A percentile compares a stretch with the other conserved stretches of the same genome.
Evolutionary conservation across 768 basidiomycete species (phyloP).

Genomic region (Termitomyces sp.): DNA sequence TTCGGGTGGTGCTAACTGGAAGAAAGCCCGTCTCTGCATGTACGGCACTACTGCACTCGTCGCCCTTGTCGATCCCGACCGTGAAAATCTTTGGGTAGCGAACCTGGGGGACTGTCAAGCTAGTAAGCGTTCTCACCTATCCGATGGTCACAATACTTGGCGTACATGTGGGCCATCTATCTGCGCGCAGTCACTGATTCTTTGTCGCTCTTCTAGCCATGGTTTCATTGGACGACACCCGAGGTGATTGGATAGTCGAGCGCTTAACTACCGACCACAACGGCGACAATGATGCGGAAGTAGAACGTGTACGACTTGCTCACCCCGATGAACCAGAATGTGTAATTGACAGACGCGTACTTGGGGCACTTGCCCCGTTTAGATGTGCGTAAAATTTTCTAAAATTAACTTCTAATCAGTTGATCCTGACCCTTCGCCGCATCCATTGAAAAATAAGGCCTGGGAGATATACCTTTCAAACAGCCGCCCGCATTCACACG

Average conservation of each 20-base stretch:
- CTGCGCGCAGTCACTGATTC: neutral
- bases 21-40: slow-evolving; percentile 66
- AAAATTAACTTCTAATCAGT: slow-evolving; percentile 10
- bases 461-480: slow-evolving; percentile 70
- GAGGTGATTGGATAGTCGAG: slow-evolving; percentile 53
- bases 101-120: slow-evolving; percentile 81
- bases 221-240: slow-evolving; percentile 38
- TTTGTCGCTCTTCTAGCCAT: slow-evolving; percentile 33
- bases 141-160: neutral
- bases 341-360: slow-evolving; percentile 58
- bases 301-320: slow-evolving; percentile 54
- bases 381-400: slow-evolving; percentile 47
- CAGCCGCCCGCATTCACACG: slow-evolving; percentile 66
- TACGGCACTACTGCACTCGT: slow-evolving; percentile 76
- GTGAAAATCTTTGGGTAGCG: slow-evolving; percentile 70
- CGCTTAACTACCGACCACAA: slow-evolving; percentile 65
- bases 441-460: slow-evolving; percentile 31
- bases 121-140: slow-evolving; percentile 35
- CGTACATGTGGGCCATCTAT: slow-evolving; percentile 1
- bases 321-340: slow-evolving; percentile 72
- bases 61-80: slow-evolving; percentile 64
- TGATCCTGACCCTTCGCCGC: slow-evolving; percentile 4
- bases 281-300: slow-evolving; percentile 60
- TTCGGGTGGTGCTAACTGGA: slow-evolving; percentile 51
- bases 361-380: slow-evolving; percentile 74